Evolutionary conservation across 805 yeast species (phyloP).

Genomic region (Candida dendrica): DNA sequence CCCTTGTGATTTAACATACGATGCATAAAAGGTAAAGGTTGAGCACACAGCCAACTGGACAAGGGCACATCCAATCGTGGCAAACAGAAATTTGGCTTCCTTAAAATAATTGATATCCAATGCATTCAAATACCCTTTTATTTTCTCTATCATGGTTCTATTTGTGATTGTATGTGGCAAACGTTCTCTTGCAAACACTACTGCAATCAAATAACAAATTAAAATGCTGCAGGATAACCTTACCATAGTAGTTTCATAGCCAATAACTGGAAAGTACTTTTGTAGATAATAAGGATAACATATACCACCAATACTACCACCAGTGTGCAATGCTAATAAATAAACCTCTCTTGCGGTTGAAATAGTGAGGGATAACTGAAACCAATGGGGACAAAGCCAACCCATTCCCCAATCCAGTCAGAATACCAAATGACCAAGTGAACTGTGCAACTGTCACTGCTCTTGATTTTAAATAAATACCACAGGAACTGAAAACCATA

Average conservation of each 20-base stretch:
- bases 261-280: conserved; percentile 35
- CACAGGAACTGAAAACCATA: conserved; percentile 33
- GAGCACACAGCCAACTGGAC: conserved; percentile 39
- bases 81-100: conserved; percentile 36
- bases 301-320: conserved; percentile 50
- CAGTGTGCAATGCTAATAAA: conserved; percentile 41
- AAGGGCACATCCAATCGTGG: conserved; percentile 37
- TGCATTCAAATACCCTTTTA: conserved; percentile 18
- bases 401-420: conserved; percentile 52
- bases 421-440: conserved; percentile 45
- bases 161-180: conserved; percentile 21
- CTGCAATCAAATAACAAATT: conserved; percentile 25
- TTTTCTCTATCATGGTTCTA: conserved; percentile 16
- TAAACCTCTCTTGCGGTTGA: conserved; percentile 46
- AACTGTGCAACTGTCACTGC: conserved; percentile 53
- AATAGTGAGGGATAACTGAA: conserved; percentile 61
- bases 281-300: conserved; percentile 46
- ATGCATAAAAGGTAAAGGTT: conserved; percentile 41
- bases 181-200: conserved; percentile 33
- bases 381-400: conserved; percentile 49
- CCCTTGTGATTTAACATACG: conserved; percentile 43
- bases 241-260: conserved; percentile 52
- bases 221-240: conserved; percentile 38
- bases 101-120: conserved; percentile 31
- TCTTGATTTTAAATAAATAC: conserved; percentile 45